These are phyloP conservation scores for Polytrichum commune DNA, from an alignment of 225 moss, liverwort and hornwort species.

Conservation along the genomic window DNA sequence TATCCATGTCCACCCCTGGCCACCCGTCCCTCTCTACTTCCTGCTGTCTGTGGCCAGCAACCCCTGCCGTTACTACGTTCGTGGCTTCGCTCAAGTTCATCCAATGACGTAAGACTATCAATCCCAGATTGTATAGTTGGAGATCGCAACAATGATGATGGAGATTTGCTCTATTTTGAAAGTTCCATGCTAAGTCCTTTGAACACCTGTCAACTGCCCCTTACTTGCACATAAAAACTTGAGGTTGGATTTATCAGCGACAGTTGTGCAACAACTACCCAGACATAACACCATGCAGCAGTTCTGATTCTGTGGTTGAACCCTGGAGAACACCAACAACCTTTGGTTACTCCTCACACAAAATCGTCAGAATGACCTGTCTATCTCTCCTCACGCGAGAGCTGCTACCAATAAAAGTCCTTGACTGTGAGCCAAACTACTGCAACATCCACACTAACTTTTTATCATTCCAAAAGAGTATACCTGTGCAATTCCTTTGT, in stretches of 20 bases:
- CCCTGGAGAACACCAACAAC: constrained; percentile 28
- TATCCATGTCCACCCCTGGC: constrained; percentile 31
- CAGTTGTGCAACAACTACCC: constrained; percentile 3
- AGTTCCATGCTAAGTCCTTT: constrained; percentile 46
- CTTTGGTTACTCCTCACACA: not conserved
- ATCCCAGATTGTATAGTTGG: constrained; percentile 90
- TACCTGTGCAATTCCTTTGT: constrained; percentile 33
- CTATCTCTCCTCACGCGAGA: not conserved
- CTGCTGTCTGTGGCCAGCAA: constrained; percentile 28
- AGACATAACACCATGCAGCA: constrained; percentile 26
- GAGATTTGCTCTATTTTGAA: constrained; percentile 82
- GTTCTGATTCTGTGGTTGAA: constrained; percentile 22
- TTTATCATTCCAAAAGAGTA: not conserved
- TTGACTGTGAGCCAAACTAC: constrained; percentile 4
- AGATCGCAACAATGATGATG: constrained; percentile 77
- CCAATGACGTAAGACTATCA: constrained; percentile 68
- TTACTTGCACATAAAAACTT: constrained; percentile 22
- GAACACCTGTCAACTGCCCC: constrained; percentile 16
- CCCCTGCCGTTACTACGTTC: constrained; percentile 43
- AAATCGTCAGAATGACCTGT: not conserved
- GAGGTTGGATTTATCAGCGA: constrained; percentile 11
- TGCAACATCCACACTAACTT: not conserved
- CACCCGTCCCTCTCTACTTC: constrained; percentile 42
- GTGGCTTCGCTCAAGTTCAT: constrained; percentile 64
- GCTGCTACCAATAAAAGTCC: constrained; percentile 1